Evolutionary conservation across 2,329 filamentous ascomycete genomes (phyloP), one percentile per base, ranked within the genome.

Genomic region (Apiospora malaysiana): DNA sequence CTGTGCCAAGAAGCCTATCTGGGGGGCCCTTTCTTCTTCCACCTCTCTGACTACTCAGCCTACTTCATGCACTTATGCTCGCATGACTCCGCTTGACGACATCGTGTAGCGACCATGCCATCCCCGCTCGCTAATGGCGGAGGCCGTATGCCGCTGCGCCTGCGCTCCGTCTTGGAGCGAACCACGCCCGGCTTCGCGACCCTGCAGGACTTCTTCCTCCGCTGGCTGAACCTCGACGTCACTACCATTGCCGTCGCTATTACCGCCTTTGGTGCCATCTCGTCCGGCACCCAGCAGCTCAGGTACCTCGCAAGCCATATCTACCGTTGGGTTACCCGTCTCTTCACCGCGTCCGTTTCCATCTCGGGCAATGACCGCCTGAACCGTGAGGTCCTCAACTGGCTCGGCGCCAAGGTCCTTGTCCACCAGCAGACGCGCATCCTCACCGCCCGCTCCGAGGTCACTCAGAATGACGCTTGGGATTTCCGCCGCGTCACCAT

Each of bases 341-440:
- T 82, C 72, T 77, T 82, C 69, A 82, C 81, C 0, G 79, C 81
- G 2, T 80, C 81, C 5, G 78, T 83, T 23, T 81, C 80, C 27
- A 80, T 83, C 66, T 76, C 78, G 1, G 78, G 78, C n/a, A 77
- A 76, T 46, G 81, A 83, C 72, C 76, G 79, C 8, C 78, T 83
- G 63, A 82, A 82, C 72, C 75, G 77, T 8, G 81, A 82, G 66
- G 80, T 82, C 4, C 74, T 82, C 66, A 81, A 81, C 75, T 83
- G 81, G 81, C 73, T 83, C 9, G 79, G 79, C 2, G 76, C 79
- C 46, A 76, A 81, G 8, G 77, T 82, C 2, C 78, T 82, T 18
- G 70, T 74, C 16, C 75, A 74, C 6, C 75, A 77, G 37, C 74
- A 76, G 56, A 77, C 79, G 2, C 78, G 81, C 21, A 76, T 81